Percentiles rank a stretch among this genome's conserved stretches.
phyloP scores from a whole-genome alignment of 2,329 filamentous ascomycete species.

The Phoma sp. region DNA sequence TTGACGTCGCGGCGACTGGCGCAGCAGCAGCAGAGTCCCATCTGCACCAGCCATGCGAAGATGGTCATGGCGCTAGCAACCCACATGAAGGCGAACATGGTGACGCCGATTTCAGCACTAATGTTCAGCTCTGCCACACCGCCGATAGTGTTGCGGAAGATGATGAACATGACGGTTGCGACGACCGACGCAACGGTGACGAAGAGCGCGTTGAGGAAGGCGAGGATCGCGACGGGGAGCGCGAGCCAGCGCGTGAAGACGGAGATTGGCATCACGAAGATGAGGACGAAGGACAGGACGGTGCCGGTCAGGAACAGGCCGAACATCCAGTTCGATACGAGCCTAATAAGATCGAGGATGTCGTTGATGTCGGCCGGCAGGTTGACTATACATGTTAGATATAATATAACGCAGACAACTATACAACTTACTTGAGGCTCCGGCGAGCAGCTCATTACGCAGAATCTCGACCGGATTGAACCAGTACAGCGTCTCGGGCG shows the following conservation, averaged over 20 bases:
- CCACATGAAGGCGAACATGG: conserved; percentile 93
- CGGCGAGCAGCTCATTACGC: conserved; percentile 78
- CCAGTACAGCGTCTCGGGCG: conserved; percentile 77
- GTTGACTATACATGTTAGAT: conserved; percentile 61
- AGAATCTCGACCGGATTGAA: conserved; percentile 90
- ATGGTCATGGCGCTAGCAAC: conserved; percentile 72
- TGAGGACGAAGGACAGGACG: conserved; percentile 74
- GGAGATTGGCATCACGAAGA: conserved; percentile 68
- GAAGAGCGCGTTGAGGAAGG: conserved; percentile 71
- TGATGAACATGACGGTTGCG: conserved; percentile 82
- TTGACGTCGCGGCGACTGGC: conserved; percentile 63
- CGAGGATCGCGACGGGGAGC: conserved; percentile 71
- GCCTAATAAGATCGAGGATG: conserved; percentile 75
- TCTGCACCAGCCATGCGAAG: conserved; percentile 74
- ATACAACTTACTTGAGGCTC: conserved; percentile 70
- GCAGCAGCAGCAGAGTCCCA: conserved; percentile 81
- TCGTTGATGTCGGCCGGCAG: conserved; percentile 76
- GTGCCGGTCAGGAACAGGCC: conserved; percentile 79
- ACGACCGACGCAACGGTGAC: conserved; percentile 75
- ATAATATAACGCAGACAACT: too few species aligned
- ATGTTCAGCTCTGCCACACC: conserved; percentile 79
- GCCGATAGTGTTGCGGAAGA: conserved; percentile 79
- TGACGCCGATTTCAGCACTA: conserved; percentile 69
- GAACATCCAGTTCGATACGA: conserved; percentile 87
- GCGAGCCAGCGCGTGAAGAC: conserved; percentile 63